Conservation (phyloP, 768 basidiomycete species). For the Leccinellum albellum region DNA sequence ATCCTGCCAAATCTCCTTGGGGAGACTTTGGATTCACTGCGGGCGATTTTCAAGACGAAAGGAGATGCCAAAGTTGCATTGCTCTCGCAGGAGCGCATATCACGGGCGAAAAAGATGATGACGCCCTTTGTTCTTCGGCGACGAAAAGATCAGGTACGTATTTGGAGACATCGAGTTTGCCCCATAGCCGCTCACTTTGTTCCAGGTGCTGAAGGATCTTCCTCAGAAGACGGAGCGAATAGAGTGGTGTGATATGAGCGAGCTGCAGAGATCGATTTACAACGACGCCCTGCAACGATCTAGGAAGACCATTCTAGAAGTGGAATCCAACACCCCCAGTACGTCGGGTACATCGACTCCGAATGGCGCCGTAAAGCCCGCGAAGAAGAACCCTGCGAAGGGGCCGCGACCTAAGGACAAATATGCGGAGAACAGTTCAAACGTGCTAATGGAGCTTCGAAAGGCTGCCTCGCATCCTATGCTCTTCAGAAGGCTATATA, state of each 20-base stretch:
- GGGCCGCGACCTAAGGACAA: constrained; percentile 56
- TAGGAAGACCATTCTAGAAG: constrained; percentile 70
- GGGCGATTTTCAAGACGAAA: constrained; percentile 95
- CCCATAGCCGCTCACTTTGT: neutral
- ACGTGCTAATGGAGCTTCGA: constrained; percentile 95
- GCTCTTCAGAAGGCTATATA: constrained; percentile 85
- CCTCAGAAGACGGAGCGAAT: constrained; percentile 91
- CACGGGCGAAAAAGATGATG: constrained; percentile 98
- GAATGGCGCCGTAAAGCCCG: constrained; percentile 22
- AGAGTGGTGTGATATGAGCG: constrained; percentile 93
- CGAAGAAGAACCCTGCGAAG: constrained; percentile 31
- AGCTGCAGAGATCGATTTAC: constrained; percentile 79
- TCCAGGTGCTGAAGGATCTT: constrained; percentile 84
- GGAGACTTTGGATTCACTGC: constrained; percentile 69
- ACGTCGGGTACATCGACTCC: constrained; percentile 33
- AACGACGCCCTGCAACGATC: constrained; percentile 81
- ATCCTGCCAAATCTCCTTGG: constrained; percentile 90
- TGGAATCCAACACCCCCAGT: constrained; percentile 21
- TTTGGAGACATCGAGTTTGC: neutral
- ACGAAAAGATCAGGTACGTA: constrained; percentile 82
- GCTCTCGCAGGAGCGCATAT: constrained; percentile 89
- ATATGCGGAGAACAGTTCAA: constrained; percentile 79
- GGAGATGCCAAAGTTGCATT: constrained; percentile 87
- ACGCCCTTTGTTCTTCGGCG: constrained; percentile 97
- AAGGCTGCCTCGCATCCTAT: constrained; percentile 97